Conservation (phyloP, 2,329 filamentous ascomycete genomes). For the Fusarium floridanum region DNA sequence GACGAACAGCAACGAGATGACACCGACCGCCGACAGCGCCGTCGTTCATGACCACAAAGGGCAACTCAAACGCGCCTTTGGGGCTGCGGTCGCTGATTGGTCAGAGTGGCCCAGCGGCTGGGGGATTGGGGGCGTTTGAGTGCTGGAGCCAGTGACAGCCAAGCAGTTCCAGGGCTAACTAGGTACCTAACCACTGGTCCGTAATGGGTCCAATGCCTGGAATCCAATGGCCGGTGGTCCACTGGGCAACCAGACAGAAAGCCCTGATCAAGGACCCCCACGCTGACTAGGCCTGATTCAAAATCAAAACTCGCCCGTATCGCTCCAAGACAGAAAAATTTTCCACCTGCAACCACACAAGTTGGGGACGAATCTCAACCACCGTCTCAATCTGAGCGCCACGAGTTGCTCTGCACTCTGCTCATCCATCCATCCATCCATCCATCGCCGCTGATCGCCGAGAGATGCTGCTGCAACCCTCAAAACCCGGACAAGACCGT, state of each 20-base stretch:
- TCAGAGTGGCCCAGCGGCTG: not conserved
- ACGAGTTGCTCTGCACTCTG: conserved; percentile 20
- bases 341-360: conserved; percentile 42
- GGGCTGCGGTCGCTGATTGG: conserved; percentile 24
- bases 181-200: not conserved
- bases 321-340: conserved; percentile 29
- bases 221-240: conserved; percentile 1
- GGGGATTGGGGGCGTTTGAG: conserved; percentile 30
- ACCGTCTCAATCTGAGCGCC: conserved; percentile 24
- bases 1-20: conserved; percentile 7
- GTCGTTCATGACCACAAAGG: conserved; percentile 26
- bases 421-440: conserved; percentile 7
- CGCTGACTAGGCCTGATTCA: conserved; percentile 47
- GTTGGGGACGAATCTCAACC: conserved; percentile 33
- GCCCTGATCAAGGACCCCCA: conserved; percentile 37
- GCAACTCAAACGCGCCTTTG: conserved; percentile 23
- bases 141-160: conserved; percentile 10
- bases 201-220: not conserved
- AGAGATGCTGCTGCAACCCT: conserved; percentile 29
- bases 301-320: conserved; percentile 47
- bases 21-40: conserved; percentile 15
- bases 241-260: conserved; percentile 19
- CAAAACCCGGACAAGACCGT: conserved; percentile 21
- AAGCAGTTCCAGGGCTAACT: conserved; percentile 1
- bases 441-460: conserved; percentile 38